These are phyloP conservation scores for Yamadazyma paraphyllophila DNA, from an alignment of 805 yeast genomes.

Conservation along the genomic window DNA sequence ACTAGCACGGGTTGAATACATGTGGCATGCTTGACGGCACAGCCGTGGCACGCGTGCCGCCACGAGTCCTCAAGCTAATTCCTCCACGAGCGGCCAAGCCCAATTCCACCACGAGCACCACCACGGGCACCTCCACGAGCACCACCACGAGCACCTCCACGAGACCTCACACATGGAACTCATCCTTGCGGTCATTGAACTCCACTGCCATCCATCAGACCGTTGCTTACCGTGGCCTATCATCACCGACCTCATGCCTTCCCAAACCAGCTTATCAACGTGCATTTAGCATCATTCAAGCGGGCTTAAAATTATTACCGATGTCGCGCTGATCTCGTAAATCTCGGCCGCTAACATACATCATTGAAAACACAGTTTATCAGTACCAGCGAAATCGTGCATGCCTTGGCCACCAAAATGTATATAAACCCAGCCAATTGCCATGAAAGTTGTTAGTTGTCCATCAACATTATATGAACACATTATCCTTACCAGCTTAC, in stretches of 20 bases:
- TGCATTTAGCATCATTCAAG: background rate
- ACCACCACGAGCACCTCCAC: too few relatives aligned
- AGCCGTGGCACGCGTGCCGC: background rate
- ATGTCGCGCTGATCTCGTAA: background rate
- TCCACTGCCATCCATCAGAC: too few relatives aligned
- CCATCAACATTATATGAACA: constrained; percentile 2
- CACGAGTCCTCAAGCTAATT: background rate
- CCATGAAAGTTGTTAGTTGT: background rate
- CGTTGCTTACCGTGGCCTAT: too few relatives aligned
- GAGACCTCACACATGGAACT: too few relatives aligned
- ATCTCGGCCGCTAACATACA: background rate
- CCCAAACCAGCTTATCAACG: background rate
- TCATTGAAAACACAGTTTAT: background rate
- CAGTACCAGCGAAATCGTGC: too few relatives aligned
- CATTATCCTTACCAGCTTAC: background rate
- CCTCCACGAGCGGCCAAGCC: too few relatives aligned
- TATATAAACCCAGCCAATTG: background rate
- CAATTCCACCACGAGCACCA: too few relatives aligned
- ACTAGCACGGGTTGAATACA: background rate
- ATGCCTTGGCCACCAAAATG: background rate
- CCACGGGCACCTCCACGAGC: too few relatives aligned
- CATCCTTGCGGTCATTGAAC: too few relatives aligned
- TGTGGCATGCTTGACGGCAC: too few relatives aligned
- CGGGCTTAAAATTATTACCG: constrained; percentile 1
- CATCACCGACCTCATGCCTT: background rate